These are phyloP conservation scores for Hanseniaspora valbyensis DNA, from an alignment of 805 yeast species.

Conservation along the genomic window DNA sequence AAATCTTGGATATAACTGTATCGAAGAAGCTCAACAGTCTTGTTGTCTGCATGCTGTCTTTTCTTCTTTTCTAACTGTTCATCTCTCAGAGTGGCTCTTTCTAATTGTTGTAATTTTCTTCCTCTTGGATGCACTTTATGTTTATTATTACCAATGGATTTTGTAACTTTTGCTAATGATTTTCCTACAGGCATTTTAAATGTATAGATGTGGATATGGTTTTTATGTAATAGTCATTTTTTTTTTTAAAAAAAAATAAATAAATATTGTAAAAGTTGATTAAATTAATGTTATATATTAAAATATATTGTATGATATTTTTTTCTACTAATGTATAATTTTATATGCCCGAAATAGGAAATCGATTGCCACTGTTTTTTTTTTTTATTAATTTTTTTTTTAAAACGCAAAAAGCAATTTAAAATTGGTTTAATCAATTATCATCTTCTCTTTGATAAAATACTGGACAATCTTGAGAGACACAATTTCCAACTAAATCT, in stretches of 20 bases:
- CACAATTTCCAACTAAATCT: conserved; percentile 35
- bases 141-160: conserved; percentile 25
- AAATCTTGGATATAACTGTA: conserved; percentile 50
- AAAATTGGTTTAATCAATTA: background rate
- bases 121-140: conserved; percentile 66
- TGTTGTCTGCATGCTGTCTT: conserved; percentile 44
- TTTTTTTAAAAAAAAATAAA: background rate
- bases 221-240: background rate
- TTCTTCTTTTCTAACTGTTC: conserved; percentile 54
- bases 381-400: background rate
- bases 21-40: conserved; percentile 49
- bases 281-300: no score
- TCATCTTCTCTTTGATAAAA: conserved; percentile 47
- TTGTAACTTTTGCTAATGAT: conserved; percentile 28
- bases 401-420: background rate
- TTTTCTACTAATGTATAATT: background rate
- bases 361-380: background rate
- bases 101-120: conserved; percentile 71
- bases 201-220: background rate
- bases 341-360: background rate
- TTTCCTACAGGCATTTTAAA: conserved; percentile 29
- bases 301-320: background rate
- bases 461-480: conserved; percentile 54
- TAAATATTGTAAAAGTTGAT: conserved; percentile 18
- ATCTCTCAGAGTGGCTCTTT: conserved; percentile 80